phyloP scores from a whole-genome alignment of 768 basidiomycete species.

The Pluteus cervinus region DNA sequence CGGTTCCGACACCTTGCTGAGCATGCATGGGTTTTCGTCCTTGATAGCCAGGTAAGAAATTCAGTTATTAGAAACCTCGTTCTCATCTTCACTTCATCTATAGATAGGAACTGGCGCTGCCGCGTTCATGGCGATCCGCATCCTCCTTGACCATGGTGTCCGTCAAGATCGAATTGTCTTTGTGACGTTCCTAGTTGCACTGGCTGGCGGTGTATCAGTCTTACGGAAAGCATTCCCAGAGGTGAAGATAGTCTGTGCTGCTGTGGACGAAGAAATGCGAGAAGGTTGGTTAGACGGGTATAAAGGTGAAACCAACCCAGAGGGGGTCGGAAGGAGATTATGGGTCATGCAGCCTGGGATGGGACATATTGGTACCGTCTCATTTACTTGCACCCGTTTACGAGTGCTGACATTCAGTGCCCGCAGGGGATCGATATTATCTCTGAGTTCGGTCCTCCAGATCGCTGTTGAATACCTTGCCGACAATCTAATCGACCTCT shows the following conservation, averaged over 20 bases:
- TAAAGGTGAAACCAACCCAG: slow-evolving; percentile 40
- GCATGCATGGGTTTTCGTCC: slow-evolving; percentile 76
- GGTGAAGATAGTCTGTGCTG: slow-evolving; percentile 81
- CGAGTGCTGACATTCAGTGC: slow-evolving; percentile 2
- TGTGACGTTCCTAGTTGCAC: slow-evolving; percentile 82
- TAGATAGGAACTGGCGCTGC: slow-evolving; percentile 93
- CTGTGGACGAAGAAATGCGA: slow-evolving; percentile 70
- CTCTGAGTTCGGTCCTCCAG: too few species aligned
- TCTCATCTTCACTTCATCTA: background rate
- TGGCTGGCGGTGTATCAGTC: slow-evolving; percentile 71
- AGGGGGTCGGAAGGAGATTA: slow-evolving; percentile 53
- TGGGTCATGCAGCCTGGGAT: slow-evolving; percentile 87
- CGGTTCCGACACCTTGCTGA: slow-evolving; percentile 59
- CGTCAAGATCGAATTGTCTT: slow-evolving; percentile 81
- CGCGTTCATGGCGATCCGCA: slow-evolving; percentile 91
- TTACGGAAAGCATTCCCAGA: slow-evolving; percentile 79
- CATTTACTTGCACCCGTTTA: slow-evolving; percentile 1
- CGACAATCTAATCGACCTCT: too few species aligned
- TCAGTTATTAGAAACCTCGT: background rate
- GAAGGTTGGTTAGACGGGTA: slow-evolving; percentile 68
- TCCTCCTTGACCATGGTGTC: slow-evolving; percentile 90
- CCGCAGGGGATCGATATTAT: slow-evolving; percentile 36
- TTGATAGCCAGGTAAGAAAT: slow-evolving; percentile 74
- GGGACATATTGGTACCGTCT: slow-evolving; percentile 74
- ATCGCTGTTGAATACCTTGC: too few species aligned